phyloP scores from a whole-genome alignment of 192 early-diverging fungal genomes.

The Rhizoclosmatium sp. region DNA sequence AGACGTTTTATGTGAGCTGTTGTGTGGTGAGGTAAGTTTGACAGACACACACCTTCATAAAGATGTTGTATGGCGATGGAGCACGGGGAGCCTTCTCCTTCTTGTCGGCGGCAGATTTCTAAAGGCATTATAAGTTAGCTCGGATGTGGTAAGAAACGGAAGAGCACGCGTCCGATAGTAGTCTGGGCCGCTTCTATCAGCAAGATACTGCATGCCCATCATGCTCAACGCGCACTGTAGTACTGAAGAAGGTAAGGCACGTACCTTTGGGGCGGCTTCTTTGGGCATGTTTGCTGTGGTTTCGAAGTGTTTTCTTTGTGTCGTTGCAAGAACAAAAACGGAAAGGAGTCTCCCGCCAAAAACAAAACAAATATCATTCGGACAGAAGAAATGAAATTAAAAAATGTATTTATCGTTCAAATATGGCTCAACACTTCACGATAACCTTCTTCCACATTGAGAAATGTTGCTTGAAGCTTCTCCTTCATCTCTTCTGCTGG shows the following conservation, averaged over 20 bases:
- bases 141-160: background rate
- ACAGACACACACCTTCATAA: constrained; percentile 44
- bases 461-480: constrained; percentile 81
- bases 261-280: background rate
- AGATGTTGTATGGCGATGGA: constrained; percentile 48
- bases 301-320: constrained; percentile 8
- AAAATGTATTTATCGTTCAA: background rate
- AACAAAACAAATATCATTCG: background rate
- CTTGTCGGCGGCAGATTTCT: constrained; percentile 28
- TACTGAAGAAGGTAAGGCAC: background rate
- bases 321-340: too few relatives aligned
- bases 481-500: constrained; percentile 70
- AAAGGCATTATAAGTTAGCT: background rate
- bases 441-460: constrained; percentile 80
- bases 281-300: constrained; percentile 10
- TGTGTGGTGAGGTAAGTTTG: background rate
- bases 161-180: too few relatives aligned
- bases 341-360: too few relatives aligned
- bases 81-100: constrained; percentile 30
- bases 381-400: constrained; percentile 4
- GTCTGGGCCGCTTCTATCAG: too few relatives aligned
- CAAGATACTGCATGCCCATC: too few relatives aligned
- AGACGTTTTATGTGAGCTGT: background rate
- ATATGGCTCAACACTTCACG: constrained; percentile 33
- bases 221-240: background rate